A percentile compares a stretch with the other conserved stretches of the same genome.
Evolutionary conservation across 495 filamentous ascomycete genomes (phyloP).

Genomic region (Parathielavia appendiculata): DNA sequence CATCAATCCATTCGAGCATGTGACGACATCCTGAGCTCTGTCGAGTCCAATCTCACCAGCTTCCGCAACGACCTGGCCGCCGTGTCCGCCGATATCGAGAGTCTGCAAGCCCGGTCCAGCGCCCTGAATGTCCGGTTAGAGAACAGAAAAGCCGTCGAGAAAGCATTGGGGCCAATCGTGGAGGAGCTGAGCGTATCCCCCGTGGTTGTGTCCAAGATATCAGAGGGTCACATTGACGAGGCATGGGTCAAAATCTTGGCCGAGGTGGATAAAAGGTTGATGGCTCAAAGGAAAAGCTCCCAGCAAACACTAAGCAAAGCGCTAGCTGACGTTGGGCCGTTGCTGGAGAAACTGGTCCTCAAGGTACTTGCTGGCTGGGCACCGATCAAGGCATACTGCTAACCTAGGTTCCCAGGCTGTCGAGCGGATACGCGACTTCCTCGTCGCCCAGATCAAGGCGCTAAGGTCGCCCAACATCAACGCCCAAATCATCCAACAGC

Average conservation of each 20-base stretch:
- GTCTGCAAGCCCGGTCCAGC: constrained; percentile 77
- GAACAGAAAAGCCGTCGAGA: constrained; percentile 85
- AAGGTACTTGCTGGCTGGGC: constrained; percentile 49
- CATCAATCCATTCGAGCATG: constrained; percentile 85
- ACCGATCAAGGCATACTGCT: constrained; percentile 5
- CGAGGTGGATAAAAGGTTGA: constrained; percentile 75
- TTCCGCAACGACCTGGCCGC: constrained; percentile 88
- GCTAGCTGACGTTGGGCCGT: constrained; percentile 73
- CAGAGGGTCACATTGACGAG: constrained; percentile 85
- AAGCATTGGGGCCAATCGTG: constrained; percentile 78
- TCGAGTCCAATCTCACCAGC: constrained; percentile 83
- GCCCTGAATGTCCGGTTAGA: constrained; percentile 81
- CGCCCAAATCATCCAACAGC: constrained; percentile 90
- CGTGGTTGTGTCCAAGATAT: constrained; percentile 69
- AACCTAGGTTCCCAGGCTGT: constrained; percentile 55
- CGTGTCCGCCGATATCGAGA: constrained; percentile 93
- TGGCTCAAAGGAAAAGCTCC: constrained; percentile 60
- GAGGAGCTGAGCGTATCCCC: constrained; percentile 89
- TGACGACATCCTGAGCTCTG: constrained; percentile 87
- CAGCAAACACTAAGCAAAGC: constrained; percentile 64
- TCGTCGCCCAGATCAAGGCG: constrained; percentile 90
- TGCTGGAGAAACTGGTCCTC: constrained; percentile 74
- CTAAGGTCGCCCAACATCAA: constrained; percentile 92
- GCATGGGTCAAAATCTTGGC: constrained; percentile 79
- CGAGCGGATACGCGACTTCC: constrained; percentile 86